Percentiles rank a stretch among this genome's conserved stretches.
Conservation (phyloP, 768 basidiomycete species). For the Astraeus odoratus region DNA sequence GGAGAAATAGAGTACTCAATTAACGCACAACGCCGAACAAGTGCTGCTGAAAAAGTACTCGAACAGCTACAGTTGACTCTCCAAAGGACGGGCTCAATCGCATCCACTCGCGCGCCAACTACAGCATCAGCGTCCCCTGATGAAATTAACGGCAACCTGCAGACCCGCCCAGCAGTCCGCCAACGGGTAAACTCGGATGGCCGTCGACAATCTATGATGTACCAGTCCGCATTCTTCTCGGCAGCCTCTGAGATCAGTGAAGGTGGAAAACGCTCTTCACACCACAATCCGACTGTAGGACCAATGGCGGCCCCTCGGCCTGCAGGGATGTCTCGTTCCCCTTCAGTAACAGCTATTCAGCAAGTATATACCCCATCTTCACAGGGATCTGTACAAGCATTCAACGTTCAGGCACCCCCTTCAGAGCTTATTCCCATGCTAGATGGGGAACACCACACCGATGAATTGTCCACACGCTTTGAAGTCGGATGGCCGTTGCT, state of each 20-base stretch:
- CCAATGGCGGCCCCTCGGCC: conserved; percentile 36
- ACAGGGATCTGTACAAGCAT: conserved; percentile 19
- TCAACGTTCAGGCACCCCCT: conserved; percentile 36
- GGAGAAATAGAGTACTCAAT: conserved; percentile 29
- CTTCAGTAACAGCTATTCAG: conserved; percentile 45
- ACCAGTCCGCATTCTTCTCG: conserved; percentile 5
- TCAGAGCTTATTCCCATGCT: conserved; percentile 52
- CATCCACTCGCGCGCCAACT: conserved; percentile 11
- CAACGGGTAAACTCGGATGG: conserved; percentile 24
- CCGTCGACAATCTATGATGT: conserved; percentile 19
- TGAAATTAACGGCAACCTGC: conserved; percentile 6
- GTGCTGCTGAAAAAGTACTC: conserved; percentile 62
- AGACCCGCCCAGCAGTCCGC: conserved; percentile 15
- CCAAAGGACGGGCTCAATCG: conserved; percentile 33
- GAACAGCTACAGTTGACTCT: conserved; percentile 57
- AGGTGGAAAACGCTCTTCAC: conserved; percentile 16
- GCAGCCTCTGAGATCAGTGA: conserved; percentile 14
- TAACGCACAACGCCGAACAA: conserved; percentile 40
- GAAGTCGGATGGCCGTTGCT: conserved; percentile 80
- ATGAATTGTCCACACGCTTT: conserved; percentile 81
- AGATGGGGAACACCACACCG: conserved; percentile 88
- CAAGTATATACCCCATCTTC: conserved; percentile 22
- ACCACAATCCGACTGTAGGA: conserved; percentile 16
- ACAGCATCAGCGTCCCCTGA: conserved; percentile 14
- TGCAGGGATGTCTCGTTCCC: conserved; percentile 43